Evolutionary conservation across 1,284 basidiomycete species (phyloP).

Genomic region (Trametes sp.): DNA sequence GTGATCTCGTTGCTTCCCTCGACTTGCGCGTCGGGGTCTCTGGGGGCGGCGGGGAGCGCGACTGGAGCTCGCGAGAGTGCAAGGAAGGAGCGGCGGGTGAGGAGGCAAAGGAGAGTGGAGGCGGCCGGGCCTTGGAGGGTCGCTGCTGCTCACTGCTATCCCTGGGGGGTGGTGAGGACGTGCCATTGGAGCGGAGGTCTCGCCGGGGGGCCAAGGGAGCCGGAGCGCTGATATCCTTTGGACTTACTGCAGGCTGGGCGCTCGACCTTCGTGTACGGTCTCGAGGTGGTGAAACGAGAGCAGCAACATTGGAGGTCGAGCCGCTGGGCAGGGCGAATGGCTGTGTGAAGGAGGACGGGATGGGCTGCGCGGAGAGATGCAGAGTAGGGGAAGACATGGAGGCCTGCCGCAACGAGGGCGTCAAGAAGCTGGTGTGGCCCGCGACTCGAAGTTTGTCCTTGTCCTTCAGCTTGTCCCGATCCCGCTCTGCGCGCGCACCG

Average conservation of each 20-base stretch:
- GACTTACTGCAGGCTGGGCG: constrained; percentile 45
- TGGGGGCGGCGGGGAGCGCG: constrained; percentile 43
- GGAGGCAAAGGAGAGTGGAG: constrained; percentile 45
- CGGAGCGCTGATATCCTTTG: constrained; percentile 52
- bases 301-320: constrained; percentile 52
- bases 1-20: constrained; percentile 37
- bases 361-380: constrained; percentile 61
- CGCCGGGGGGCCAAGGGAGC: constrained; percentile 48
- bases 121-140: constrained; percentile 39
- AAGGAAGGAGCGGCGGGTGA: constrained; percentile 38
- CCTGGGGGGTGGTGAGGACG: constrained; percentile 39
- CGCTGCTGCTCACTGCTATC: constrained; percentile 25
- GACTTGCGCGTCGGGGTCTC: constrained; percentile 55
- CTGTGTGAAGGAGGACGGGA: constrained; percentile 59
- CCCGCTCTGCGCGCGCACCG: constrained; percentile 42
- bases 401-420: constrained; percentile 69
- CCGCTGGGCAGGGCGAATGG: constrained; percentile 54
- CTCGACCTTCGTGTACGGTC: constrained; percentile 51
- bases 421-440: constrained; percentile 63
- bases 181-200: constrained; percentile 36
- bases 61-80: constrained; percentile 46
- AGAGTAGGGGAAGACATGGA: constrained; percentile 77
- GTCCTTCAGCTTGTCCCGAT: constrained; percentile 37
- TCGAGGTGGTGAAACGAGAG: constrained; percentile 51
- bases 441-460: constrained; percentile 52